A percentile compares a stretch with the other conserved stretches of the same genome.
Conservation (phyloP, 2,329 filamentous ascomycete species). For the Orbilia quercus region DNA sequence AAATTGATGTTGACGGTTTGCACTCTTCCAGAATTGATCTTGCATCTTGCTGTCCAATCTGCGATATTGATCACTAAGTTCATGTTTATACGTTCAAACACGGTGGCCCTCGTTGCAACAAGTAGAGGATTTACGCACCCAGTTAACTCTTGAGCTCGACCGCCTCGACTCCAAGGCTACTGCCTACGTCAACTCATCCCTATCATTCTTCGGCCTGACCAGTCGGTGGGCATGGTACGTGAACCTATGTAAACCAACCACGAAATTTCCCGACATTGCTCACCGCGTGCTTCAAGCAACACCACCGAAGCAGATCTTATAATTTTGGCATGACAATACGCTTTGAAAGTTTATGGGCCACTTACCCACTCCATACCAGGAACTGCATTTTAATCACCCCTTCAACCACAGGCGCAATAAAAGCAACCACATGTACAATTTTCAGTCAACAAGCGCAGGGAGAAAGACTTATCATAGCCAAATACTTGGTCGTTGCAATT, state of each 20-base stretch:
- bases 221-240: background rate
- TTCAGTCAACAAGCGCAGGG: background rate
- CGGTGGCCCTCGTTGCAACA: background rate
- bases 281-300: too few relatives aligned
- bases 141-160: conserved; percentile 6
- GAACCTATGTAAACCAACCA: too few relatives aligned
- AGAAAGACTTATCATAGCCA: background rate
- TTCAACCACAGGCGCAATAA: background rate
- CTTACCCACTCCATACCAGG: background rate
- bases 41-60: too few relatives aligned
- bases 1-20: conserved; percentile 7
- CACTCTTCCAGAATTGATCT: background rate
- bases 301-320: background rate
- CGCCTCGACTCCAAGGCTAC: conserved; percentile 12
- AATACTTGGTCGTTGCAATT: conserved; percentile 6
- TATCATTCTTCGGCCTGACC: background rate
- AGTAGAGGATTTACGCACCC: conserved; percentile 3
- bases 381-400: background rate
- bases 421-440: conserved; percentile 5
- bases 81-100: background rate
- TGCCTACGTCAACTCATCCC: conserved; percentile 2
- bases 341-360: background rate
- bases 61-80: too few relatives aligned
- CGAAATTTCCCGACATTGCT: too few relatives aligned
- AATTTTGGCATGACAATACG: background rate